Percentiles rank a stretch among this genome's conserved stretches.
phyloP scores from a whole-genome alignment of 176 grass and related monocot genomes.

The Metroxylon sagu region DNA sequence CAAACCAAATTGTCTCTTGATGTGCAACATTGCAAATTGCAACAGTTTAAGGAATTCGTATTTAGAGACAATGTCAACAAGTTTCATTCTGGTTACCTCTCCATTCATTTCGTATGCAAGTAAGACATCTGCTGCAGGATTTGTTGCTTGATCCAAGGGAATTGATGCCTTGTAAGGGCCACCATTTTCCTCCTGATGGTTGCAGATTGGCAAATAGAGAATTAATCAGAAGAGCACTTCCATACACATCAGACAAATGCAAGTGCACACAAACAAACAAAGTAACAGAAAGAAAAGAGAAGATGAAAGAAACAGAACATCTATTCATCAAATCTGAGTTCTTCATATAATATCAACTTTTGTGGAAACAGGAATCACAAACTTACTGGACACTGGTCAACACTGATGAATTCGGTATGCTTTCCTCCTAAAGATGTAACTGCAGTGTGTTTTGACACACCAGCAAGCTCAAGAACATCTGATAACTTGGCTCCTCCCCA shows the following conservation, averaged over 20 bases:
- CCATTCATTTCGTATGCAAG: conserved; percentile 99
- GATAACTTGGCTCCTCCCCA: conserved; percentile 87
- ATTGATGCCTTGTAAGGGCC: conserved; percentile 97
- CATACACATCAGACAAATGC: too few relatives aligned
- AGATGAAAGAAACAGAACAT: neutral
- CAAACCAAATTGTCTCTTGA: neutral
- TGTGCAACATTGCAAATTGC: neutral
- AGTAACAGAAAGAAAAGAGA: neutral
- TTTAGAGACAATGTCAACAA: too few relatives aligned
- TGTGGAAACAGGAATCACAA: neutral
- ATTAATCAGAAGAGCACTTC: too few relatives aligned
- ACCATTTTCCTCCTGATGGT: conserved; percentile 81
- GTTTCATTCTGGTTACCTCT: conserved; percentile 37
- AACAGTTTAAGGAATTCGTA: too few relatives aligned
- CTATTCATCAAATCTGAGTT: too few relatives aligned
- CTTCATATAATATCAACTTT: too few relatives aligned
- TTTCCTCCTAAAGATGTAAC: conserved; percentile 75
- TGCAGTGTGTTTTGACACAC: conserved; percentile 52
- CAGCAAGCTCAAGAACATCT: conserved; percentile 70
- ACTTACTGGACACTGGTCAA: conserved; percentile 87
- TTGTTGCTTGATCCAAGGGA: conserved; percentile 68
- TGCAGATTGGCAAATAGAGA: too few relatives aligned
- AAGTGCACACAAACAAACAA: neutral
- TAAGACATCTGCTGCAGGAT: conserved; percentile 93
- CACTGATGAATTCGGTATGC: conserved; percentile 76